Evolutionary conservation across 768 basidiomycete species (phyloP).

Genomic region (Glaciozyma martinii): DNA sequence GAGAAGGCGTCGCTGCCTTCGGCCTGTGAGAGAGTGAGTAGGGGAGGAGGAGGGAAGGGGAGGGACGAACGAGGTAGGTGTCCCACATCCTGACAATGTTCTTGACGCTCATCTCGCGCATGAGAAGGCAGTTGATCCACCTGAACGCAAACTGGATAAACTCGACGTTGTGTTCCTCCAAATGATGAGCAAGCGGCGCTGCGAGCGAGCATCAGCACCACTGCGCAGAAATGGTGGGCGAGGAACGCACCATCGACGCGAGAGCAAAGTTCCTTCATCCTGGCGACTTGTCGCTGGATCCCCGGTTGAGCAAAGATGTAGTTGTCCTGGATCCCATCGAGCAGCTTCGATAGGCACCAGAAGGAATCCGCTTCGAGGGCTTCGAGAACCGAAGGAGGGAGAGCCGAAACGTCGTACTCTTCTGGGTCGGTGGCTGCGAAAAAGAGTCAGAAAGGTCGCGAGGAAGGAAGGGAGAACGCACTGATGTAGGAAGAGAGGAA

Average conservation of each 20-base stretch:
- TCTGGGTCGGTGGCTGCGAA: slow-evolving; percentile 78
- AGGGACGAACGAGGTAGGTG: slow-evolving; percentile 74
- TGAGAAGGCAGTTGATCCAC: slow-evolving; percentile 98
- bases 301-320: slow-evolving; percentile 96
- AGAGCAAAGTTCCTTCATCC: slow-evolving; percentile 87
- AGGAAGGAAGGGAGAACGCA: slow-evolving; percentile 37
- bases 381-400: slow-evolving; percentile 60
- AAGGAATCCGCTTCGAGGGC: slow-evolving; percentile 96
- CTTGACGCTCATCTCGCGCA: slow-evolving; percentile 93
- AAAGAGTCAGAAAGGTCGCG: background rate
- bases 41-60: background rate
- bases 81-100: slow-evolving; percentile 99
- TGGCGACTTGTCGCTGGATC: slow-evolving; percentile 81
- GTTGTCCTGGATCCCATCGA: slow-evolving; percentile 97
- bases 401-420: slow-evolving; percentile 65
- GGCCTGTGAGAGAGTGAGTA: slow-evolving; percentile 49
- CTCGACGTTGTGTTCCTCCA: slow-evolving; percentile 85
- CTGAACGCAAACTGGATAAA: slow-evolving; percentile 99
- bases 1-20: slow-evolving; percentile 98
- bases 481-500: slow-evolving; percentile 93
- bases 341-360: slow-evolving; percentile 89
- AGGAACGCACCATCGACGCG: slow-evolving; percentile 66
- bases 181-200: slow-evolving; percentile 81
- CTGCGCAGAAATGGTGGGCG: background rate
- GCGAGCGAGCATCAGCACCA: background rate